Conservation (phyloP, 1,284 basidiomycete species). For the Trichosporon inkin region DNA sequence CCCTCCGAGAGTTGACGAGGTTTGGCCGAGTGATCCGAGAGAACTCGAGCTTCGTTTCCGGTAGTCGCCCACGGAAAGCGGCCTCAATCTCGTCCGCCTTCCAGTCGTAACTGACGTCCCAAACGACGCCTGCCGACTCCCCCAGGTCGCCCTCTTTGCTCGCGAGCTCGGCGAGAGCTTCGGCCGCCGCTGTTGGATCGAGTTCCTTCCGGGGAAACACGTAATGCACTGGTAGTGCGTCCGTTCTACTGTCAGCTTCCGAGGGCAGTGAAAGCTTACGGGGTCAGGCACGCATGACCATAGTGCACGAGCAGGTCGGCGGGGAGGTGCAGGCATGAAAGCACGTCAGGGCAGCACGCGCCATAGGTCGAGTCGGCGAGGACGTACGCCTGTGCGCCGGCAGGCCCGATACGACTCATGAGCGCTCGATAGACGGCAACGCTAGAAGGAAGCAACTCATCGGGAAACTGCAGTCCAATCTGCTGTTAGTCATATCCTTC, state of each 20-base stretch:
- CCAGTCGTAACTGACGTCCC: conserved; percentile 80
- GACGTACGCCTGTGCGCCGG: conserved; percentile 66
- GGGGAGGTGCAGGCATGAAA: conserved; percentile 89
- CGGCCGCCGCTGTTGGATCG: conserved; percentile 32
- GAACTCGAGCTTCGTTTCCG: conserved; percentile 29
- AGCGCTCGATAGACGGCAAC: conserved; percentile 78
- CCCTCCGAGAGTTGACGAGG: conserved; percentile 1
- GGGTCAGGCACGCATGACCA: conserved; percentile 87
- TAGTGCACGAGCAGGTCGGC: conserved; percentile 92
- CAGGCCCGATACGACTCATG: conserved; percentile 55
- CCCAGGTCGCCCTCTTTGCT: conserved; percentile 26
- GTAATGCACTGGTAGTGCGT: conserved; percentile 50
- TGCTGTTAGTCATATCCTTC: conserved; percentile 40
- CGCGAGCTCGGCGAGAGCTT: conserved; percentile 25
- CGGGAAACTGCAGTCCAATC: conserved; percentile 93
- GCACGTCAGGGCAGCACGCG: conserved; percentile 95
- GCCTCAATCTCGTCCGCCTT: conserved; percentile 29
- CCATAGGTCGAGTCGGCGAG: conserved; percentile 97
- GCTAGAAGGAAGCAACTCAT: conserved; percentile 82
- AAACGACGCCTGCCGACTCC: conserved; percentile 54
- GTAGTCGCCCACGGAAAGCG: conserved; percentile 24
- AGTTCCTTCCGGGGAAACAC: conserved; percentile 47
- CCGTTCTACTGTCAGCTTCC: conserved; percentile 35
- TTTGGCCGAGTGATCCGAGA: conserved; percentile 31
- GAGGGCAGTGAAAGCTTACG: conserved; percentile 42